These are phyloP conservation scores for Botrytis hyacinthi DNA, from an alignment of 2,329 filamentous ascomycete genomes.

Conservation along the genomic window DNA sequence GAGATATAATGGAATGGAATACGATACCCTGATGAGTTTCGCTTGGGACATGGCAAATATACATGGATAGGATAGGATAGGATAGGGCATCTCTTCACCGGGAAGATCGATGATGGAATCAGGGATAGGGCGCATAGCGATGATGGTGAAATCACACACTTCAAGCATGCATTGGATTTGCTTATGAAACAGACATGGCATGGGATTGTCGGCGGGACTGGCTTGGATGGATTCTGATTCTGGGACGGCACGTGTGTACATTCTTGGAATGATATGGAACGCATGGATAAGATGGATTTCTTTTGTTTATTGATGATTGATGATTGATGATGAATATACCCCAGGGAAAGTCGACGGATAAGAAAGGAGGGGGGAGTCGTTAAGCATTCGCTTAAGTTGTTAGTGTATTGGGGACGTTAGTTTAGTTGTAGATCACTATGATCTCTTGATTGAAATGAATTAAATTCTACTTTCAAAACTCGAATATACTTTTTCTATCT, in stretches of 20 bases:
- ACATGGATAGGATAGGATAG: not conserved
- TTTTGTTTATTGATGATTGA: not conserved
- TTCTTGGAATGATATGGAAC: not conserved
- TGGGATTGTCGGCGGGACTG: not conserved
- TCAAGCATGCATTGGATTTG: not conserved
- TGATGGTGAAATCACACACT: not conserved
- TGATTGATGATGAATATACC: conserved; percentile 18
- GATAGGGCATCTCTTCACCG: not conserved
- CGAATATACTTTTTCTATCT: not conserved
- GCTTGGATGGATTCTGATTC: not conserved
- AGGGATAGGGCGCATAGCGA: not conserved
- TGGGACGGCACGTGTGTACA: not conserved
- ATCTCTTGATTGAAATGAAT: not conserved
- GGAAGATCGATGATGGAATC: conserved; percentile 3
- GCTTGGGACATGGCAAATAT: not conserved
- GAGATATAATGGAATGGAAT: not conserved
- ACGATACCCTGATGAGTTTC: not conserved
- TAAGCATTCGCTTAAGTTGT: not conserved
- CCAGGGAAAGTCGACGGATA: not conserved
- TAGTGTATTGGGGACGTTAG: not conserved
- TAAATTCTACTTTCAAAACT: not conserved
- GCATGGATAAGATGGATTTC: not conserved
- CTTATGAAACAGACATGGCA: not conserved
- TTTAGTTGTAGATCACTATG: not conserved
- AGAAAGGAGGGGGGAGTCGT: not conserved